phyloP scores from a whole-genome alignment of 2,329 filamentous ascomycete species.

The Mycosphaerelloides madeirae region DNA sequence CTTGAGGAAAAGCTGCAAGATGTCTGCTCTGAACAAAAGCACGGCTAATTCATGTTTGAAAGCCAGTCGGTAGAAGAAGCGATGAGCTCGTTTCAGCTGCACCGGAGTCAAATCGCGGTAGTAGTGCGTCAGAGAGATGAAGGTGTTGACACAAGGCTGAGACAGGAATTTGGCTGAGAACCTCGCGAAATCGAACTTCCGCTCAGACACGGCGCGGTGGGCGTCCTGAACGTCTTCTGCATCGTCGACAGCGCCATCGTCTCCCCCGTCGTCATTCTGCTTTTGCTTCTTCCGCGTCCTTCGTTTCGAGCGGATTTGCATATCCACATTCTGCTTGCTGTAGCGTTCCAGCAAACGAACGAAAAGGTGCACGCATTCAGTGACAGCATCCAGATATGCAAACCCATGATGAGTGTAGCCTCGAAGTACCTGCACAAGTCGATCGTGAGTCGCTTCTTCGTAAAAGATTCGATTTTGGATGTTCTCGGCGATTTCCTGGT shows the following conservation, averaged over 20 bases:
- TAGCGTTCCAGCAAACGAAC: constrained; percentile 87
- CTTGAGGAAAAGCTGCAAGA: constrained; percentile 78
- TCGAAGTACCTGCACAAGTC: constrained; percentile 71
- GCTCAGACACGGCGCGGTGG: constrained; percentile 68
- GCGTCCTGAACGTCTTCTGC: constrained; percentile 68
- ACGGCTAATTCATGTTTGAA: constrained; percentile 93
- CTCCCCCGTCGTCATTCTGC: constrained; percentile 34
- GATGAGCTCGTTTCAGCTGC: constrained; percentile 86
- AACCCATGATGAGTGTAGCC: constrained; percentile 94
- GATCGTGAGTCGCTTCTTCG: constrained; percentile 89
- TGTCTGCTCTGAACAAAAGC: constrained; percentile 84
- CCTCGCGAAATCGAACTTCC: constrained; percentile 87
- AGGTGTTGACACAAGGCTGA: constrained; percentile 84
- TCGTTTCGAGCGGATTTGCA: constrained; percentile 82
- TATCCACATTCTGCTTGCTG: constrained; percentile 87
- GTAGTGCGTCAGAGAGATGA: constrained; percentile 71
- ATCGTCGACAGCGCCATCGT: constrained; percentile 52
- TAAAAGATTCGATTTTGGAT: constrained; percentile 97
- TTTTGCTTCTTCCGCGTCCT: constrained; percentile 67
- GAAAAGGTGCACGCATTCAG: constrained; percentile 87
- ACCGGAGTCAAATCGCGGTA: constrained; percentile 73
- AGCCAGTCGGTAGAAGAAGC: constrained; percentile 87
- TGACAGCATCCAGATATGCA: constrained; percentile 86
- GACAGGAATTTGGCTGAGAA: constrained; percentile 77
- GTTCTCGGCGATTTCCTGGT: constrained; percentile 96